phyloP scores from a whole-genome alignment of 108 stramenopile genomes.

The Stephanodiscus minutulus region DNA sequence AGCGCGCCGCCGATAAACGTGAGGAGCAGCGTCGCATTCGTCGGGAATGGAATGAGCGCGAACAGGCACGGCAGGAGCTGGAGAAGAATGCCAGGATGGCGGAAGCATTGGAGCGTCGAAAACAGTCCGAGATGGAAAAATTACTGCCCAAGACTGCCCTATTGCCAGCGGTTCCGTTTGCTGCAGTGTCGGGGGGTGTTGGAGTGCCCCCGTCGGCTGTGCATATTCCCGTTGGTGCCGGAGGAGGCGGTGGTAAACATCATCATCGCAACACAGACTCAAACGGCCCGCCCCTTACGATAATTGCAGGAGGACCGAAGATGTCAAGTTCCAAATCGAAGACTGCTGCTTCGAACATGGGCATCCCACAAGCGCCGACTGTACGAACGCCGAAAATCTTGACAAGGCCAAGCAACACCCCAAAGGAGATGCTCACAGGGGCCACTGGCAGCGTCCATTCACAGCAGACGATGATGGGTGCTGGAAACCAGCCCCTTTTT shows the following conservation, averaged over 20 bases:
- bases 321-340: slow-evolving; percentile 11
- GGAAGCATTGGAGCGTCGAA: slow-evolving; percentile 37
- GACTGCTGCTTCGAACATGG: slow-evolving; percentile 32
- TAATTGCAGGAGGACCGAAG: slow-evolving; percentile 34
- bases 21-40: slow-evolving; percentile 81
- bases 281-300: slow-evolving; percentile 42
- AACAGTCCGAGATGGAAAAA: slow-evolving; percentile 38
- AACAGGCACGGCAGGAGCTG: slow-evolving; percentile 65
- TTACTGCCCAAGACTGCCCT: slow-evolving; percentile 4
- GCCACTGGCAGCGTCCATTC: neutral
- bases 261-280: slow-evolving; percentile 11
- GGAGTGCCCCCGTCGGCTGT: slow-evolving; percentile 23
- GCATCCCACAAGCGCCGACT: slow-evolving; percentile 44
- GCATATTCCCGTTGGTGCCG: slow-evolving; percentile 11
- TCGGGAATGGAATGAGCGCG: slow-evolving; percentile 83
- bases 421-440: neutral
- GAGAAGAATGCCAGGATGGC: slow-evolving; percentile 62
- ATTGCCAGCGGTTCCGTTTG: slow-evolving; percentile 3
- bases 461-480: slow-evolving; percentile 6
- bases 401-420: slow-evolving; percentile 27
- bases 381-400: slow-evolving; percentile 47
- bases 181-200: neutral
- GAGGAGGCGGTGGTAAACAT: slow-evolving; percentile 11
- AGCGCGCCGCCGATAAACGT: slow-evolving; percentile 67
- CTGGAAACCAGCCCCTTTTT: slow-evolving; percentile 39